These are phyloP conservation scores for Globisporangium apiculatum DNA, from an alignment of 352 stramenopile species.

Conservation along the genomic window DNA sequence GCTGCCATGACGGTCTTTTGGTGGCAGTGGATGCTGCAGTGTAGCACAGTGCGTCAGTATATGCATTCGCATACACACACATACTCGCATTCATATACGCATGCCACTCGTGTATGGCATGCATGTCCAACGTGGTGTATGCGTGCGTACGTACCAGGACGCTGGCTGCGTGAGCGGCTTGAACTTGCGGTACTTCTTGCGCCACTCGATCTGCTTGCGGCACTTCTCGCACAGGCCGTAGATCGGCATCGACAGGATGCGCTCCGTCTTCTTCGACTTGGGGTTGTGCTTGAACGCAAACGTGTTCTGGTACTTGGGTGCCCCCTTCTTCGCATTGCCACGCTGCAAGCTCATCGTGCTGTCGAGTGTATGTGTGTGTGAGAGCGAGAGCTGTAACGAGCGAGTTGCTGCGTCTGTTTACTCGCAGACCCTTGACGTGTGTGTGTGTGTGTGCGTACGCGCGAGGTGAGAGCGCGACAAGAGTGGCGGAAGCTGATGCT, in stretches of 20 bases:
- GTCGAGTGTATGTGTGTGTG: background rate
- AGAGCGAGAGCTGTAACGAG: background rate
- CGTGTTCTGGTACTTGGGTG: slow-evolving; percentile 95
- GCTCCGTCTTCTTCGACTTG: slow-evolving; percentile 96
- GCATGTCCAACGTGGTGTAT: too few species aligned
- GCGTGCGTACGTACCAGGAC: slow-evolving; percentile 62
- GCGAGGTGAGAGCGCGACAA: background rate
- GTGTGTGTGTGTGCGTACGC: background rate
- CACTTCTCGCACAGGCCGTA: slow-evolving; percentile 91
- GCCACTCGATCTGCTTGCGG: slow-evolving; percentile 96
- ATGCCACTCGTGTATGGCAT: too few species aligned
- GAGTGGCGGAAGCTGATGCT: background rate
- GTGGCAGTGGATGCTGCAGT: slow-evolving; percentile 85
- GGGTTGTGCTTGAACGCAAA: slow-evolving; percentile 98
- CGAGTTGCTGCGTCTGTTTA: background rate
- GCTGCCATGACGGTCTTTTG: slow-evolving; percentile 90
- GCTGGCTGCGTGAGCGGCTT: slow-evolving; percentile 92
- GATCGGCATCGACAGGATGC: slow-evolving; percentile 89
- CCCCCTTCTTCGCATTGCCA: slow-evolving; percentile 80
- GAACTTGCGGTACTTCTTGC: slow-evolving; percentile 99
- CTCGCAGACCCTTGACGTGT: too few species aligned
- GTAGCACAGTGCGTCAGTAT: slow-evolving; percentile 1
- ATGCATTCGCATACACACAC: background rate
- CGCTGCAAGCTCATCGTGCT: slow-evolving; percentile 75
- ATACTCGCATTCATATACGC: background rate